Base-by-base conservation (phyloP, 371 early-diverging fungal species). In the Chytridium lagenaria region DNA sequence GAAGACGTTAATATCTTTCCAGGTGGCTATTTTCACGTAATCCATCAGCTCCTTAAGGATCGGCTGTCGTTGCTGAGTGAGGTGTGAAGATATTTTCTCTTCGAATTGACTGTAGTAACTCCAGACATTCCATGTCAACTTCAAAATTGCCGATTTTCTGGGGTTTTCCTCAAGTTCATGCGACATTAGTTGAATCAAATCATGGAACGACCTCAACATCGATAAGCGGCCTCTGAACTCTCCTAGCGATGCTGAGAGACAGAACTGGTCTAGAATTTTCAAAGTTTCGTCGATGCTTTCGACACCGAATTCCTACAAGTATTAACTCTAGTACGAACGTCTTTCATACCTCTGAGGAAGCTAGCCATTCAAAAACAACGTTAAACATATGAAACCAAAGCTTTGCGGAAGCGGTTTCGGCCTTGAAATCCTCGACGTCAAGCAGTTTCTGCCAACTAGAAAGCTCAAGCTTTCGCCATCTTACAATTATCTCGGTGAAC, bases 1-100 rank as follows among this genome's bases (percentile, higher is more conserved):
- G 72, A 92, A 92, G n/a, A 95, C 92, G 71, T 96, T 98, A 49
- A 96, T 92, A 81, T 98, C 99, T 81, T 95, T 95, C 97, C 98
- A 98, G 52, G 88, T 92, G 16, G 98, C 97, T 71, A 98, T 92
- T 82, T 93, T 93, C 59, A 97, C 97, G 77, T 91, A 95, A 67
- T 95, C 94, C 70, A 91, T 89, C 74, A 98, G 86, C 39, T 98
- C 95, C 73, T 92, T 93, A 57, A 90, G 88, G 49, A 98, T 92
- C 2, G 95, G 92, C 70, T 90, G 87, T 69, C 91, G 89, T 23
- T 86, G 72, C 30, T 84, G 79, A 12, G 83, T 81, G 33, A 95
- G 72, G 34, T 86, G 85, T 12, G 80, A 79, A 5, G 87, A 80
- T 12, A 92, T 86, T 36, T 78, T 81, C 3, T 82, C 78, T 26